Percentiles rank a stretch among this genome's conserved stretches.
Conservation (phyloP, 352 stramenopile species). For the Globisporangium nagaii region DNA sequence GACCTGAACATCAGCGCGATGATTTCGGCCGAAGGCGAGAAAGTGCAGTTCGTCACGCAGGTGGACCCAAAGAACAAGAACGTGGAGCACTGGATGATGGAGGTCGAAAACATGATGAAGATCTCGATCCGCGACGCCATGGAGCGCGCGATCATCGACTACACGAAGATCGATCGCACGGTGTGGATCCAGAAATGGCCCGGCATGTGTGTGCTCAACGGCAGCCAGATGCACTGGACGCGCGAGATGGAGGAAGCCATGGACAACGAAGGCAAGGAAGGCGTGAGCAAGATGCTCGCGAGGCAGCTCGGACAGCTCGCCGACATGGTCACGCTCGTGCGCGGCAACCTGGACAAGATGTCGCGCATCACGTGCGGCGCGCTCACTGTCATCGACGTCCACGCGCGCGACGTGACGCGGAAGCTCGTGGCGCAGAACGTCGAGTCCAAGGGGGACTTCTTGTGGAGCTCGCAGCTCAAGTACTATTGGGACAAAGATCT, state of each 20-base stretch:
- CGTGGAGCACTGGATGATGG: slow-evolving; percentile 92
- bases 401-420: slow-evolving; percentile 92
- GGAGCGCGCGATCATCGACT: slow-evolving; percentile 84
- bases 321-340: slow-evolving; percentile 92
- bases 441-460: slow-evolving; percentile 82
- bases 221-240: slow-evolving; percentile 93
- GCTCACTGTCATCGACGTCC: slow-evolving; percentile 94
- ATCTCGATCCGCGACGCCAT: slow-evolving; percentile 86
- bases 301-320: slow-evolving; percentile 86
- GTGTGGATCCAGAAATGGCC: slow-evolving; percentile 93
- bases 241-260: slow-evolving; percentile 87
- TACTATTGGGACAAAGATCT: slow-evolving; percentile 94
- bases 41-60: slow-evolving; percentile 67
- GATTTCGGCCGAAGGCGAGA: slow-evolving; percentile 90
- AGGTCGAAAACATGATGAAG: slow-evolving; percentile 94
- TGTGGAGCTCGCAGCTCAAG: slow-evolving; percentile 83
- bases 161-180: slow-evolving; percentile 73
- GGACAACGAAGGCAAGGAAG: slow-evolving; percentile 63
- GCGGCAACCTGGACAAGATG: slow-evolving; percentile 85
- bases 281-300: slow-evolving; percentile 74
- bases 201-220: slow-evolving; percentile 89
- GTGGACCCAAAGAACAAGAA: slow-evolving; percentile 91
- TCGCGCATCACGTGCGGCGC: slow-evolving; percentile 87
- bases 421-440: slow-evolving; percentile 89
- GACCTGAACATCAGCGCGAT: slow-evolving; percentile 90